Evolutionary conservation across 306 rosid genomes (phyloP), one percentile per base, ranked within the genome.

Genomic region (Luffa aegyptiaca): DNA sequence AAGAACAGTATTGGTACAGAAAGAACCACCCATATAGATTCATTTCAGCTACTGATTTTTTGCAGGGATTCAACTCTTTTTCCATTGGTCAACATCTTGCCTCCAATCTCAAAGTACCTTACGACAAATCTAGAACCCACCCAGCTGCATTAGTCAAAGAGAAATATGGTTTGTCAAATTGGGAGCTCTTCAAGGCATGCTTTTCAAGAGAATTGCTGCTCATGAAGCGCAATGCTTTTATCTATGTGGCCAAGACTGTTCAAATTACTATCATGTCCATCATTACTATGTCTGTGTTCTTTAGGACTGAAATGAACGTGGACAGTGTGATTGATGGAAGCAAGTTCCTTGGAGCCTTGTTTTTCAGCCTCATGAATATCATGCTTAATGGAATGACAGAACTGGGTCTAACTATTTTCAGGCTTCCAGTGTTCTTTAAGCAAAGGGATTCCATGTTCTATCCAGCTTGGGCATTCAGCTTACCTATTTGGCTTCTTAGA

Each of bases 311-410:
- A 84, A 93, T 91, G 97, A 39, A 81, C 6, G 80, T 85, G 31
- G 81, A 96, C 2, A 83, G 36, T 26, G 79, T 72, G 70, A 20
- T 37, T 44, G 92, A 77, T 33, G 92, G 92, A 66, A 78, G 78
- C 10, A 91, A 89, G 49, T 91, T 84, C 83, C 78, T 44, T 8
- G 97, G 97, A 36, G 97, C 93, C 20, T 9, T 93, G 17, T 93
- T 91, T 80, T 91, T 91, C 48, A 79, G 88, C 80, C 81, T 91
- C 5, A 21, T 81, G 33, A 91, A 89, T 88, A 78, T 89, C 55
- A 87, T 93, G 93, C 91, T 93, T 75, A 93, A 91, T 86, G 97
- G 97, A 11, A 51, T 86, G 84, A 81, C 96, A 36, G 97, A 93
- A 79, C 75, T 84, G 26, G 80, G 81, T 48, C 86, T 90, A 90